A percentile compares a stretch with the other conserved stretches of the same genome.
These are phyloP conservation scores for Eugenia klotzschiana DNA, from an alignment of 441 rosid genomes.

Conservation along the genomic window DNA sequence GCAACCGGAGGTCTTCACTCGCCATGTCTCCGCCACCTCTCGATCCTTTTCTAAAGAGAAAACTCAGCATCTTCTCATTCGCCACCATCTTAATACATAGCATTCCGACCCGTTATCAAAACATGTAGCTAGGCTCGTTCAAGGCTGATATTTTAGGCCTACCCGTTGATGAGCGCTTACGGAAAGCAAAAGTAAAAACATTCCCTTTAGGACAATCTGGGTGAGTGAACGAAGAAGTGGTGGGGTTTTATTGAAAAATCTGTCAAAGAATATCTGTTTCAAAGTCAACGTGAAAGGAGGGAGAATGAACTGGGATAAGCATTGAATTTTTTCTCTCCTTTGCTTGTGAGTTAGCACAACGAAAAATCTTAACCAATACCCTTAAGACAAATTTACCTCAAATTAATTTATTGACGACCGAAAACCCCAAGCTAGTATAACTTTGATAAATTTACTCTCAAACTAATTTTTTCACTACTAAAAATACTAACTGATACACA, in stretches of 20 bases:
- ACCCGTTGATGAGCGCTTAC: neutral
- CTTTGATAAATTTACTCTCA: too few relatives aligned
- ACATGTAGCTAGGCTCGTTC: neutral
- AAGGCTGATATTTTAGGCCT: neutral
- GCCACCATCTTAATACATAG: neutral
- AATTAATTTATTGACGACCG: too few relatives aligned
- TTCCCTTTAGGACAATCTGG: neutral
- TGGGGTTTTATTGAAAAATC: neutral
- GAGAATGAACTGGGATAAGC: neutral
- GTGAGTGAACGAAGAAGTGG: neutral
- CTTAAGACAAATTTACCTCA: too few relatives aligned
- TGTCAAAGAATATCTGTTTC: neutral
- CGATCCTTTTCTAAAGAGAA: neutral
- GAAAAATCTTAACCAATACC: too few relatives aligned
- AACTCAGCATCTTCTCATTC: neutral
- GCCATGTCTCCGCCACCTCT: neutral
- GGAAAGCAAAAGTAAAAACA: neutral
- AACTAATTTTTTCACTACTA: too few relatives aligned
- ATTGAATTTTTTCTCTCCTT: neutral
- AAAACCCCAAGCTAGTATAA: too few relatives aligned
- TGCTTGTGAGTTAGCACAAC: too few relatives aligned
- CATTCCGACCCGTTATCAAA: neutral
- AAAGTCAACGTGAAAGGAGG: neutral
- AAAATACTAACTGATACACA: accelerated
- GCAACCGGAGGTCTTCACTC: neutral